Conservation (phyloP, 73 alveolate species). For the Breviolum minutum region DNA sequence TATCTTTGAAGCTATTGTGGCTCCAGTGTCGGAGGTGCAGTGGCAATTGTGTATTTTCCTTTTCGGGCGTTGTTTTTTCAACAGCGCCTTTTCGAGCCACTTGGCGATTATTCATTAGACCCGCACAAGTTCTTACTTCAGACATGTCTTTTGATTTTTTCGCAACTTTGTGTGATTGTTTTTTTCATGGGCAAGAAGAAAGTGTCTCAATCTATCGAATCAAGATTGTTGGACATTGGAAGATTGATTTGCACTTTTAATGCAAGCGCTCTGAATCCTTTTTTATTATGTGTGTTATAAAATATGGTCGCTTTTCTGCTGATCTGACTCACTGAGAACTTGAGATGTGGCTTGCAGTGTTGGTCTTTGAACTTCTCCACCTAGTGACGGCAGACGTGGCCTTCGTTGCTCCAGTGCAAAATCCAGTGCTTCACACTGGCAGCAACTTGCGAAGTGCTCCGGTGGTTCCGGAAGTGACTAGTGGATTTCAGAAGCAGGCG, state of each 20-base stretch:
- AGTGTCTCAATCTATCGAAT: too few species aligned
- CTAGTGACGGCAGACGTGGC: not conserved
- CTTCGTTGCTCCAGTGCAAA: not conserved
- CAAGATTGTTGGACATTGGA: too few species aligned
- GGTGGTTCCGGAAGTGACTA: conserved; percentile 5
- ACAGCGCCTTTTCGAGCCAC: conserved; percentile 3
- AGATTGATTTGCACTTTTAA: too few species aligned
- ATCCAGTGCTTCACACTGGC: not conserved
- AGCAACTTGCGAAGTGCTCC: not conserved
- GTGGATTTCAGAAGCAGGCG: not conserved
- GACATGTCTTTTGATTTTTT: too few species aligned
- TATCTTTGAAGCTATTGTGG: conserved; percentile 25
- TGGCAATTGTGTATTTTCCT: conserved; percentile 39
- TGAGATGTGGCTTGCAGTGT: conserved; percentile 13
- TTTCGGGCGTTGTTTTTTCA: not conserved
- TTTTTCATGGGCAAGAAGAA: too few species aligned
- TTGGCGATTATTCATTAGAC: not conserved
- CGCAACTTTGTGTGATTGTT: too few species aligned
- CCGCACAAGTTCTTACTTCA: not conserved
- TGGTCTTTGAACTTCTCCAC: not conserved
- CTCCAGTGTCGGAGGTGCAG: conserved; percentile 49
- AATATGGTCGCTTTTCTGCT: too few species aligned
- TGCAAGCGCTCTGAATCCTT: too few species aligned
- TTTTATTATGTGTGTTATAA: too few species aligned
- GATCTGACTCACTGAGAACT: not conserved